Base-by-base conservation (phyloP, 306 rosid genomes). In the Nissolia schottii region DNA sequence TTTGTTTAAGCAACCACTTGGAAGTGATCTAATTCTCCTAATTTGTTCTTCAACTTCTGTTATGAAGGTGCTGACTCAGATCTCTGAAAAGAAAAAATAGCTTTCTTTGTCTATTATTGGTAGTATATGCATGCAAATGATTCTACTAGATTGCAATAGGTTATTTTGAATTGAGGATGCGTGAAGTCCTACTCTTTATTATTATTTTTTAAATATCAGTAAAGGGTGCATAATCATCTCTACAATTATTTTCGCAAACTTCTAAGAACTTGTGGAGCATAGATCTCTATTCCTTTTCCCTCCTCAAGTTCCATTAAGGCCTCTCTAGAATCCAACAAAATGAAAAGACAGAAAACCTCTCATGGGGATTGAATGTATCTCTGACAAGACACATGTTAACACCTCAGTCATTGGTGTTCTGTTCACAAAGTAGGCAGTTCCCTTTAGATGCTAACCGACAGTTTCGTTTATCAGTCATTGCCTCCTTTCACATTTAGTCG, bases 41-140 rank as follows among this genome's bases (percentile, higher is more conserved):
- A 31, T 56, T n/a, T 32, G 64, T 32, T n/a, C 64, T 58, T 31
- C 14, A 61, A 5, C 29, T 50, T 74, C 13, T 79, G 63, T 62
- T 57, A 32, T 64, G 46, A 45, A 24, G 48, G 16, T 78, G 53
- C 41, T 3, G 5, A 23, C 28, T 20, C 60, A 31, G 70, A 53
- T 53, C 56, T 51, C 2, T 13, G 1, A 24, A 38, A 15, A 50
- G 18, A 13, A 15, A 50, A 24, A 13, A 24, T 41, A 41, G n/a
- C n/a, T 53, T 59, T 48, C 8, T 32, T 50, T 8, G 20, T 54
- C 24, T 60, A 8, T 68, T 59, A 65, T 67, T 67, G 14, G 2
- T 67, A 49, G 22, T 31, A 22, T 12, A 38, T 50, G 24, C 24
- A 24, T 62, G 49, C 55, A 7, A 22, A 34, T n/a, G 7, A 55